phyloP scores from a whole-genome alignment of 1,284 basidiomycete species.

The Xerocomus amazonicus region DNA sequence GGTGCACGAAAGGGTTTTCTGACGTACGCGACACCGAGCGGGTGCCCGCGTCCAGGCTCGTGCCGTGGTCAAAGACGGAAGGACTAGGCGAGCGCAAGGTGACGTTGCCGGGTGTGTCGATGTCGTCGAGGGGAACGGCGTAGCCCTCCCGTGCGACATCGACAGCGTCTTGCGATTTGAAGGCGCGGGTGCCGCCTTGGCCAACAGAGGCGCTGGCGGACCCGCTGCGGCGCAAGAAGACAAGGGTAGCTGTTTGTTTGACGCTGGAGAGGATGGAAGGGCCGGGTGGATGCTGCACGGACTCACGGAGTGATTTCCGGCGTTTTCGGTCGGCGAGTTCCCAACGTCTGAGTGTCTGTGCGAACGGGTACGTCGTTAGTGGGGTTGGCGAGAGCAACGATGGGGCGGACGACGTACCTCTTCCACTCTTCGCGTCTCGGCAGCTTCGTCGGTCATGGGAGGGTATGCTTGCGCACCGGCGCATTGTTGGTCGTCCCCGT shows the following conservation, averaged over 20 bases:
- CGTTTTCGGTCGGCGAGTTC: constrained; percentile 68
- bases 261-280: constrained; percentile 54
- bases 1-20: constrained; percentile 52
- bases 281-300: constrained; percentile 28
- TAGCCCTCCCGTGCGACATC: constrained; percentile 35
- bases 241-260: constrained; percentile 51
- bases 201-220: constrained; percentile 28
- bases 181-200: constrained; percentile 34
- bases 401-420: constrained; percentile 47
- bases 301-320: constrained; percentile 60
- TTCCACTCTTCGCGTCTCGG: constrained; percentile 63
- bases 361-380: constrained; percentile 6
- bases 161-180: constrained; percentile 48
- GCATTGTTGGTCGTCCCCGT: constrained; percentile 23
- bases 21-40: constrained; percentile 1
- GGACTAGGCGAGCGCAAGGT: constrained; percentile 40
- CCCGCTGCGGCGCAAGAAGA: constrained; percentile 32
- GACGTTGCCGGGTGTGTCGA: constrained; percentile 33
- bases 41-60: constrained; percentile 13
- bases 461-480: constrained; percentile 48
- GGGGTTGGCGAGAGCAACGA: background rate
- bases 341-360: constrained; percentile 69
- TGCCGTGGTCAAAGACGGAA: constrained; percentile 24
- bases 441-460: constrained; percentile 58
- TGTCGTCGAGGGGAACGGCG: constrained; percentile 48